Conservation (phyloP, 2,329 filamentous ascomycete genomes). For the Parasarocladium wereldwijsianum region DNA sequence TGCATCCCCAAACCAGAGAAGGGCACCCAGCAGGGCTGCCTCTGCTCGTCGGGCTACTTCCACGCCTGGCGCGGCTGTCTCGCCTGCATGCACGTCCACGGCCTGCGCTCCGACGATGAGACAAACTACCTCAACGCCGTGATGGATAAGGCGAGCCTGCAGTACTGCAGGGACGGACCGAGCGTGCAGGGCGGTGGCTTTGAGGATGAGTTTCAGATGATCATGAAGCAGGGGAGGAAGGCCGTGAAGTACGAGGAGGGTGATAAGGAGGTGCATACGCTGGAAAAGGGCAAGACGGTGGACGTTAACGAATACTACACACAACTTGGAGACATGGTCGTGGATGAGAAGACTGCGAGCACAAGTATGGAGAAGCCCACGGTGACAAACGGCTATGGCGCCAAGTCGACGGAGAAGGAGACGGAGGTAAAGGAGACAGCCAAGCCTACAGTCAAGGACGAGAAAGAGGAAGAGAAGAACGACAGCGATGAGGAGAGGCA, state of each 20-base stretch:
- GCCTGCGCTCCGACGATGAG: slow-evolving; percentile 20
- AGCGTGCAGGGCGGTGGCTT: too few species aligned
- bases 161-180: too few species aligned
- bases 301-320: slow-evolving; percentile 29
- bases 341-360: slow-evolving; percentile 12
- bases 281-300: slow-evolving; percentile 11
- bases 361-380: neutral
- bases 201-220: too few species aligned
- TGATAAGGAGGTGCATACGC: neutral
- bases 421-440: too few species aligned
- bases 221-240: too few species aligned
- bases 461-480: too few species aligned
- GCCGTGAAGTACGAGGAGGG: too few species aligned
- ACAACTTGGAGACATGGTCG: slow-evolving; percentile 20
- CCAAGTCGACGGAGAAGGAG: neutral
- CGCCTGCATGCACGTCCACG: slow-evolving; percentile 24
- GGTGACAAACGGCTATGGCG: neutral
- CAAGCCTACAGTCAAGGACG: too few species aligned
- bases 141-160: slow-evolving; percentile 17
- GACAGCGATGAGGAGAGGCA: too few species aligned
- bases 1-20: too few species aligned
- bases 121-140: slow-evolving; percentile 18
- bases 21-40: slow-evolving; percentile 22
- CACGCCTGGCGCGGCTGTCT: slow-evolving; percentile 26
- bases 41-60: slow-evolving; percentile 29